These are phyloP conservation scores for Cucumis cinereus DNA, from an alignment of 306 rosid genomes.

Conservation along the genomic window DNA sequence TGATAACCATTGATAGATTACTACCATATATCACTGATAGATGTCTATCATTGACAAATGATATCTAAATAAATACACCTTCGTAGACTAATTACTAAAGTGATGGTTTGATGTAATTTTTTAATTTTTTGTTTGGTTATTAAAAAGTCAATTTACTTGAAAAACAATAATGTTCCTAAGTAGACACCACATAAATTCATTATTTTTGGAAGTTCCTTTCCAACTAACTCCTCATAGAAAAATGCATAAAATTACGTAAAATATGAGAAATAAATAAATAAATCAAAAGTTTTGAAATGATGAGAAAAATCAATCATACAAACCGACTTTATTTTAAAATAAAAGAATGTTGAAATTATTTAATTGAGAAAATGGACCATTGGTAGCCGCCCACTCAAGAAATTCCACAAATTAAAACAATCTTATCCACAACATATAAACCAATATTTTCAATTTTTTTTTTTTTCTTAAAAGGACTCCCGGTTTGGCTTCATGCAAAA, in stretches of 20 bases:
- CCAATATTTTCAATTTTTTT: background rate
- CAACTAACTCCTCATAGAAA: background rate
- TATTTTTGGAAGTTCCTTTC: background rate
- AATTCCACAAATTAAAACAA: background rate
- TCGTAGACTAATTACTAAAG: too few species aligned
- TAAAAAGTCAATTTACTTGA: background rate
- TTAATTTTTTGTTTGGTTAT: background rate
- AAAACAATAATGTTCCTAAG: background rate
- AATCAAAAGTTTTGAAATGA: background rate
- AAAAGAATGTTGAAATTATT: background rate
- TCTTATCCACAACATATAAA: background rate
- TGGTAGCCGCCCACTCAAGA: background rate
- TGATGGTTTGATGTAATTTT: too few species aligned
- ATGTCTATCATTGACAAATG: too few species aligned
- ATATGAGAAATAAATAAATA: too few species aligned
- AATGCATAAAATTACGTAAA: too few species aligned
- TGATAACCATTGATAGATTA: too few species aligned
- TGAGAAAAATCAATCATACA: background rate
- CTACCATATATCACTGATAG: too few species aligned
- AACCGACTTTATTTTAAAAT: background rate
- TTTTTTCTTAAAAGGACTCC: background rate
- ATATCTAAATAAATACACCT: too few species aligned
- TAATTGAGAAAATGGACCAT: background rate
- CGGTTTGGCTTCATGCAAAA: background rate
- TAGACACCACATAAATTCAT: background rate